Conservation (phyloP, 1,139 yeast species). For the Saccharomycopsis hybrid region DNA sequence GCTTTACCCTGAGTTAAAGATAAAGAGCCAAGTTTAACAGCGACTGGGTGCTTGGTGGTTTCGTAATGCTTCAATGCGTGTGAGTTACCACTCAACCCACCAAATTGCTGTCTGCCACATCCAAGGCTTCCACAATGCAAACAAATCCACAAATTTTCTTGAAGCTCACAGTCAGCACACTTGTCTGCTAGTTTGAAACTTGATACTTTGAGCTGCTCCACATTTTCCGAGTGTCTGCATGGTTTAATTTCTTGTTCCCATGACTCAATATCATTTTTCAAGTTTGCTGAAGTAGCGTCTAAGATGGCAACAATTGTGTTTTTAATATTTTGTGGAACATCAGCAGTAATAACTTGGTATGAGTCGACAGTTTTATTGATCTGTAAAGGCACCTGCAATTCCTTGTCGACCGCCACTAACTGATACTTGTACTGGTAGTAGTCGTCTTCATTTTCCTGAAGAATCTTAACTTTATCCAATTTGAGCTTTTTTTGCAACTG, state of each 20-base stretch:
- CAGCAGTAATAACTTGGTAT: slow-evolving; percentile 18
- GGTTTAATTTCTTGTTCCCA: slow-evolving; percentile 88
- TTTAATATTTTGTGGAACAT: slow-evolving; percentile 18
- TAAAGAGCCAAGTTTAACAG: slow-evolving; percentile 85
- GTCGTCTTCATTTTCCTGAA: slow-evolving; percentile 18
- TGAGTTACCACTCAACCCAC: slow-evolving; percentile 85
- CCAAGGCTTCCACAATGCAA: slow-evolving; percentile 82
- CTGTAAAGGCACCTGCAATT: slow-evolving; percentile 4
- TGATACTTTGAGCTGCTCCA: slow-evolving; percentile 35
- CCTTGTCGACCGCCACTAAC: slow-evolving; percentile 23
- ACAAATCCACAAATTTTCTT: slow-evolving; percentile 87
- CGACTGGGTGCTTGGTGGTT: slow-evolving; percentile 60
- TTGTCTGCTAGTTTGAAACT: slow-evolving; percentile 35
- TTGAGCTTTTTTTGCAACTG: slow-evolving; percentile 19
- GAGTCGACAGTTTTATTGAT: not conserved
- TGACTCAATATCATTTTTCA: slow-evolving; percentile 69
- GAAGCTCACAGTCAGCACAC: slow-evolving; percentile 63
- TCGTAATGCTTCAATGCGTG: slow-evolving; percentile 77
- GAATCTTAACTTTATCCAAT: slow-evolving; percentile 18
- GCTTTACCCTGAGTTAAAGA: slow-evolving; percentile 51
- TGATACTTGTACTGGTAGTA: slow-evolving; percentile 9
- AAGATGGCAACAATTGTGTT: slow-evolving; percentile 44
- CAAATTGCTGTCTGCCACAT: slow-evolving; percentile 91
- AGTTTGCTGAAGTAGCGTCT: slow-evolving; percentile 56
- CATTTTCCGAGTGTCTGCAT: slow-evolving; percentile 64